Base-by-base conservation (phyloP, 2,329 filamentous ascomycete genomes). In the Alternaria sp. region DNA sequence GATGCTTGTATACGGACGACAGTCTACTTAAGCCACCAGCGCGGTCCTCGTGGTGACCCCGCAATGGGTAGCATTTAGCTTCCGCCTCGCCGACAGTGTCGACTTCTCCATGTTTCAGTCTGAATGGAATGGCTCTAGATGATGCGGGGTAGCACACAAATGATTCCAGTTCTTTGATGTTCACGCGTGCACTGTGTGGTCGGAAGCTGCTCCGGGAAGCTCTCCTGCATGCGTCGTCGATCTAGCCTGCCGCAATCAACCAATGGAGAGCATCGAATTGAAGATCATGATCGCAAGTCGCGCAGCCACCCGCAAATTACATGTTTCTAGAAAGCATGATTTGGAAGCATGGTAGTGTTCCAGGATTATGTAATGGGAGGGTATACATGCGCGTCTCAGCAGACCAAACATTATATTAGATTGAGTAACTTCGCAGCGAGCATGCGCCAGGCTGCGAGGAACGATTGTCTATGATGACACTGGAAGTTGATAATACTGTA, bases 141-240 rank as follows among this genome's bases (percentile, higher is more conserved):
- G 26, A 63, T 66, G 64, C 62, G 62, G 64, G 64, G 62, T 66
- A 66, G 51, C 39, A 44, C 44, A 41, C 51, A 24, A 38, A 52
- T 61, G 44, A 59, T 57, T 63, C 54, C 54, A 61, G n/a, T 61
- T 63, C 52, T 63, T 42, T n/a, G 39, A 39, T 24, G 11, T 49
- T 52, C 18, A 51, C 3, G 16, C 41, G 42, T 52, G 32, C 28
- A 14, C 18, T 34, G 41, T 38, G 28, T 46, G 12, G 56, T 32
- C 62, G 62, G 64, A 63, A 54, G 44, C 20, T 5, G 14, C 52
- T 62, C 64, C 64, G 57, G 30, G 1, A 18, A 12, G 30, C 32
- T 26, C 24, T 36, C 14, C 24, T 49, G 42, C 16, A 24, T 18
- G 36, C 34, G 49, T 41, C 8, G 42, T 46, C 47, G 54, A 57